Conservation (phyloP, 2,329 filamentous ascomycete species). For the Calonectria hawksworthii region DNA sequence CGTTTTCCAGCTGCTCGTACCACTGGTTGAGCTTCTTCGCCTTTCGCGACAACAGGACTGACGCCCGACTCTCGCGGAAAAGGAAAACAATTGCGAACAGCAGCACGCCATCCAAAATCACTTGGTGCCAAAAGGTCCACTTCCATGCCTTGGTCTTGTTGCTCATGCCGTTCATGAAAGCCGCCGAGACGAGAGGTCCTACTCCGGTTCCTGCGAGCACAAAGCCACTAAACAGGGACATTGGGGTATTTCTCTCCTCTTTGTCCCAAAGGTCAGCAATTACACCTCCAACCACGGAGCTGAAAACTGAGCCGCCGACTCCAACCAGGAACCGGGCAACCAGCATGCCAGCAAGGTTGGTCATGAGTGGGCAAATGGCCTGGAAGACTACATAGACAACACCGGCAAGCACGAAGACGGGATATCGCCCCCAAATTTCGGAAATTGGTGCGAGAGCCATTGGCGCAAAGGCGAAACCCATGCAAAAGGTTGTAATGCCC, state of each 20-base stretch:
- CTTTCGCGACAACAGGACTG: conserved; percentile 83
- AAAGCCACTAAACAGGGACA: conserved; percentile 87
- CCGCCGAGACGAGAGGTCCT: conserved; percentile 80
- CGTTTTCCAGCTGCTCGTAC: conserved; percentile 80
- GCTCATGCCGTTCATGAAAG: conserved; percentile 74
- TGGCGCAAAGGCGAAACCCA: conserved; percentile 84
- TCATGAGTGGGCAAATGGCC: conserved; percentile 79
- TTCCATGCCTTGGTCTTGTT: conserved; percentile 71
- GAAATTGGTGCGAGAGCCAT: conserved; percentile 92
- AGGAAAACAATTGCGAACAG: conserved; percentile 73
- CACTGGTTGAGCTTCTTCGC: conserved; percentile 81
- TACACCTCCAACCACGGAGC: conserved; percentile 92
- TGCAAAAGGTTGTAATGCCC: conserved; percentile 86
- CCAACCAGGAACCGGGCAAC: conserved; percentile 83
- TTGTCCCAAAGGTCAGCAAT: conserved; percentile 88
- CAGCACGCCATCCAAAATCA: conserved; percentile 76
- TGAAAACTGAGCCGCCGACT: conserved; percentile 83
- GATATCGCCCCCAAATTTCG: conserved; percentile 88
- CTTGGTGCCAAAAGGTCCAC: conserved; percentile 92
- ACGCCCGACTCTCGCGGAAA: conserved; percentile 87
- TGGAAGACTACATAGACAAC: conserved; percentile 79
- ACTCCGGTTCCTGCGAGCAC: conserved; percentile 85
- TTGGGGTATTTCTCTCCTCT: conserved; percentile 85
- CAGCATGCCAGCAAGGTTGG: conserved; percentile 79
- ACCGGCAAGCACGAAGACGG: conserved; percentile 83